These are phyloP conservation scores for Colletotrichum destructivum DNA, from an alignment of 2,329 filamentous ascomycete genomes.

Conservation along the genomic window DNA sequence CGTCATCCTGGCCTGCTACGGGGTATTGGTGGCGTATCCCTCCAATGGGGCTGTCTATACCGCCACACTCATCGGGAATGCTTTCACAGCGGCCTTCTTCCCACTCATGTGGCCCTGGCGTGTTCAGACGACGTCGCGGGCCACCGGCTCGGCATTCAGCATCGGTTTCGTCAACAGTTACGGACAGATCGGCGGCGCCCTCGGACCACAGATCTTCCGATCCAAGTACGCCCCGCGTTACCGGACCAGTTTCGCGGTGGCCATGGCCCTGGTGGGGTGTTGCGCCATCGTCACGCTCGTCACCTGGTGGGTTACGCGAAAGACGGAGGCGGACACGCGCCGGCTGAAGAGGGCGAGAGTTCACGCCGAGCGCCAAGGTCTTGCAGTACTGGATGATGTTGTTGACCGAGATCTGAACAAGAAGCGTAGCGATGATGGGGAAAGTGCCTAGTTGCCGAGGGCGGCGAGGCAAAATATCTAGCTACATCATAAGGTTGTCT, in stretches of 20 bases:
- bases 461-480: neutral
- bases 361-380: constrained; percentile 56
- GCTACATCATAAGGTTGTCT: too few relatives aligned
- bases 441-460: neutral
- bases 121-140: constrained; percentile 61
- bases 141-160: constrained; percentile 65
- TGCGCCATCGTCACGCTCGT: constrained; percentile 58
- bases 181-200: constrained; percentile 64
- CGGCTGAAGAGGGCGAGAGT: constrained; percentile 59
- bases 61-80: constrained; percentile 61
- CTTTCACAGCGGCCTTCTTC: constrained; percentile 60
- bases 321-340: constrained; percentile 61
- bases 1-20: constrained; percentile 61
- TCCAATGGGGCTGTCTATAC: constrained; percentile 63
- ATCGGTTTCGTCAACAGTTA: constrained; percentile 67
- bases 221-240: constrained; percentile 62
- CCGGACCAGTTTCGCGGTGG: constrained; percentile 57
- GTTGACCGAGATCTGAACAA: constrained; percentile 46
- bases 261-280: constrained; percentile 61
- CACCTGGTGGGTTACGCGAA: constrained; percentile 62
- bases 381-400: constrained; percentile 61
- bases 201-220: constrained; percentile 63
- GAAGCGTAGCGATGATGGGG: constrained; percentile 1
- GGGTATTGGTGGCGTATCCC: constrained; percentile 61
- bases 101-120: constrained; percentile 69